Percentiles rank a stretch among this genome's conserved stretches.
Evolutionary conservation across 441 rosid species (phyloP).

Genomic region (Eruca vesicaria): DNA sequence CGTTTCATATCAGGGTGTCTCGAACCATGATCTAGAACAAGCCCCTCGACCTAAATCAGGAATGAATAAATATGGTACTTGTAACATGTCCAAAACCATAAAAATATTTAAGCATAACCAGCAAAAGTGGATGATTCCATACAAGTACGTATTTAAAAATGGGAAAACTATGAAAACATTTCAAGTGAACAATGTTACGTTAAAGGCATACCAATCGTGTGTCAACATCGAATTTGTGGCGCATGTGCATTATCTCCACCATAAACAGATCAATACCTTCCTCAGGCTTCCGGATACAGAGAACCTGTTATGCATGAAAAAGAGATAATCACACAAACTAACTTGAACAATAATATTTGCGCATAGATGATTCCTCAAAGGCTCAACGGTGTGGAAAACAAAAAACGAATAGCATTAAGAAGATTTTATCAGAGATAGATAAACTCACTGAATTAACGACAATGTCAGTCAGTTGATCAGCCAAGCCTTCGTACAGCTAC

Average conservation of each 20-base stretch:
- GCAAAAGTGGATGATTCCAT: not conserved
- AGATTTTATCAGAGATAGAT: not conserved
- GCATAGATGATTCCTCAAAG: not conserved
- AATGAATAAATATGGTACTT: not conserved
- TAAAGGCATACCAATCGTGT: constrained; percentile 69
- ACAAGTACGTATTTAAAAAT: not conserved
- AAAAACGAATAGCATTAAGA: not conserved
- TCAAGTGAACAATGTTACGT: not conserved
- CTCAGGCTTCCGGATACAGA: constrained; percentile 81
- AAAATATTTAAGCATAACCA: not conserved
- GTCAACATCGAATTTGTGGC: constrained; percentile 92
- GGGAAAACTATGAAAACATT: not conserved
- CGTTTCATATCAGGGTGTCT: constrained; percentile 99
- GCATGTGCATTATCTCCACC: constrained; percentile 99
- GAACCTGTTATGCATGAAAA: constrained; percentile 51
- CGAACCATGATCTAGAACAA: constrained; percentile 96
- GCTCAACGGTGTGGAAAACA: not conserved
- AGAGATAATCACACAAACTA: constrained; percentile 7
- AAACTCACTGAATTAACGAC: constrained; percentile 74
- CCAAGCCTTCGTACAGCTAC: constrained; percentile 87
- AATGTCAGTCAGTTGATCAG: constrained; percentile 87
- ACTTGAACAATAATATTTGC: not conserved
- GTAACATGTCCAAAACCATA: not conserved
- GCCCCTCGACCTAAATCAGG: constrained; percentile 75
- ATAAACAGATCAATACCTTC: constrained; percentile 87